phyloP scores from a whole-genome alignment of 805 yeast species.

The Scheffersomyces lignosus region DNA sequence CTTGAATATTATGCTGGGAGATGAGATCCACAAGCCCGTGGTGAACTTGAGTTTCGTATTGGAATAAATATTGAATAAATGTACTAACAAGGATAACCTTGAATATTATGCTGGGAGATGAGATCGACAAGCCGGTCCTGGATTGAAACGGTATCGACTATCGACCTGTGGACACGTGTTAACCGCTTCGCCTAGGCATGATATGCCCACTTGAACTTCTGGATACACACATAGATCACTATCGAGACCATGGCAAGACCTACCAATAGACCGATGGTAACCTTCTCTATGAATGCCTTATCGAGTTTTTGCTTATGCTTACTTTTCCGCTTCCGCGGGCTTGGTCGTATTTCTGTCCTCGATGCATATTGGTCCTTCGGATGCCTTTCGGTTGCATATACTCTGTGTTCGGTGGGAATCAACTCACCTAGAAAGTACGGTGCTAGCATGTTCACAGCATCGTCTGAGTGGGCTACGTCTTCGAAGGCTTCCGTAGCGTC shows the following conservation, averaged over 20 bases:
- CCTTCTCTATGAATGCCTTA: constrained; percentile 8
- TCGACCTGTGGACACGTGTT: no score
- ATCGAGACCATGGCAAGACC: constrained; percentile 14
- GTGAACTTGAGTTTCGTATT: no score
- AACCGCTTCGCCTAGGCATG: no score
- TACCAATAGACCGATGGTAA: constrained; percentile 11
- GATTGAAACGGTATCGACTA: no score
- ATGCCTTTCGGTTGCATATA: constrained; percentile 12
- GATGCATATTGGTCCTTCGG: constrained; percentile 4
- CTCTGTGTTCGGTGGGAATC: constrained; percentile 12
- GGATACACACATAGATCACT: constrained; percentile 16
- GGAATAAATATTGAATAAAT: no score
- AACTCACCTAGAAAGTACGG: constrained; percentile 32
- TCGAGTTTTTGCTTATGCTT: constrained; percentile 8
- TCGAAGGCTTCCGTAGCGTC: constrained; percentile 74
- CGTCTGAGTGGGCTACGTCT: constrained; percentile 38
- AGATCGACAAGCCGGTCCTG: no score
- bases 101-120: no score
- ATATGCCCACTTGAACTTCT: constrained; percentile 21
- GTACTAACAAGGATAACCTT: no score
- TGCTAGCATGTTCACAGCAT: constrained; percentile 30
- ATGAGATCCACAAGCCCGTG: no score
- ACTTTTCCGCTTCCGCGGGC: neutral
- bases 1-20: no score
- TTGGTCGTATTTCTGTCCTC: neutral